These are phyloP conservation scores for Herpetomonas muscarum DNA, from an alignment of 208 protist species.

Conservation along the genomic window DNA sequence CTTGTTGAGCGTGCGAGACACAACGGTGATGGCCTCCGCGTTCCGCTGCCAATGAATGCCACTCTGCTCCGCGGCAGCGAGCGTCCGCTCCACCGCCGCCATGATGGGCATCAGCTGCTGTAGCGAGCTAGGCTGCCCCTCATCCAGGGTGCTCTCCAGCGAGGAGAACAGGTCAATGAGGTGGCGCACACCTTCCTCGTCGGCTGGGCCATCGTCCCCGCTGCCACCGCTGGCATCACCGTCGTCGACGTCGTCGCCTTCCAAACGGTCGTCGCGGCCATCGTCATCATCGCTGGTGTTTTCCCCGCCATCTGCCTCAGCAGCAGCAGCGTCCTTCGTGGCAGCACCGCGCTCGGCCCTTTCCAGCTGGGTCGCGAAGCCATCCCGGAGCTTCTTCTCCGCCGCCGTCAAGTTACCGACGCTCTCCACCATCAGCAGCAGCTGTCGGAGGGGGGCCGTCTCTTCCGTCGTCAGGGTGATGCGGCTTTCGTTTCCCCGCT, in stretches of 20 bases:
- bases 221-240: not conserved
- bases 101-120: slow-evolving; percentile 29
- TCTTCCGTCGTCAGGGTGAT: slow-evolving; percentile 18
- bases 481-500: slow-evolving; percentile 8
- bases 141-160: slow-evolving; percentile 8
- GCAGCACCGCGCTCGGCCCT: too few relatives aligned
- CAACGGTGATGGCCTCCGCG: slow-evolving; percentile 14
- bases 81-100: slow-evolving; percentile 21
- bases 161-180: slow-evolving; percentile 13
- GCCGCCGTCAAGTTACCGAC: slow-evolving; percentile 16
- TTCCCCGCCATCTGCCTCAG: not conserved
- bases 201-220: not conserved
- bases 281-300: not conserved
- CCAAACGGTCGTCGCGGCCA: slow-evolving; percentile 1
- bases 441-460: slow-evolving; percentile 15
- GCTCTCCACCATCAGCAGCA: slow-evolving; percentile 24
- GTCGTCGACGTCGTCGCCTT: slow-evolving; percentile 3
- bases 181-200: not conserved
- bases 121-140: slow-evolving; percentile 1
- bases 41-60: slow-evolving; percentile 26
- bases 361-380: slow-evolving; percentile 21
- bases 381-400: slow-evolving; percentile 17
- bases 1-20: slow-evolving; percentile 14
- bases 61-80: slow-evolving; percentile 21
- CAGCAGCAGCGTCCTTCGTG: not conserved